Evolutionary conservation across 2,329 filamentous ascomycete species (phyloP).

Genomic region (Pyrenophora graminea): DNA sequence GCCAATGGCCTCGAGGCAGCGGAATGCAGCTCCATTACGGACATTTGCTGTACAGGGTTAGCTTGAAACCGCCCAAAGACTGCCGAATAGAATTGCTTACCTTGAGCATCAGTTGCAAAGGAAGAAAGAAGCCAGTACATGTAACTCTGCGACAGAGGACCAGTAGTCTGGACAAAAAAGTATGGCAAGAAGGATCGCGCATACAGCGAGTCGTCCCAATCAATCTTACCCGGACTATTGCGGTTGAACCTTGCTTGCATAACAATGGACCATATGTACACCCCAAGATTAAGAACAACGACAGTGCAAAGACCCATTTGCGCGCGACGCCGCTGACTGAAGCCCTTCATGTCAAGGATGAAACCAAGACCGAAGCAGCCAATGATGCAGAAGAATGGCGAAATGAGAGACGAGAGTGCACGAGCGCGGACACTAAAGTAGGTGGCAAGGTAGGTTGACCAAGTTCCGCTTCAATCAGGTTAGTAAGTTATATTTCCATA

Average conservation of each 20-base stretch:
- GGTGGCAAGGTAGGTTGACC: conserved; percentile 52
- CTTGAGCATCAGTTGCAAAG: conserved; percentile 35
- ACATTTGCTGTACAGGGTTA: conserved; percentile 24
- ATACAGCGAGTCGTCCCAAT: conserved; percentile 53
- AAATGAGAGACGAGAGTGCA: conserved; percentile 53
- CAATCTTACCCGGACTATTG: conserved; percentile 50
- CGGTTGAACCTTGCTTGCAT: conserved; percentile 52
- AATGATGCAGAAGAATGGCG: conserved; percentile 57
- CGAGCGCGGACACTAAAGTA: conserved; percentile 53
- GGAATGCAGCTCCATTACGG: conserved; percentile 32
- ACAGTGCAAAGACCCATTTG: conserved; percentile 53
- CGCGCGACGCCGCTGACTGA: conserved; percentile 58
- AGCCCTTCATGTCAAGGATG: conserved; percentile 68
- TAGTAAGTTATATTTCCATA: background rate
- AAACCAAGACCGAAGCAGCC: conserved; percentile 57
- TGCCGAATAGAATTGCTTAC: background rate
- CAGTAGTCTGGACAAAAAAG: conserved; percentile 55
- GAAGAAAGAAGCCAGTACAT: conserved; percentile 41
- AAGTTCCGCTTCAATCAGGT: conserved; percentile 45
- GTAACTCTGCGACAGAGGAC: conserved; percentile 36
- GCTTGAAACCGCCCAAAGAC: background rate
- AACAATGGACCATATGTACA: conserved; percentile 57
- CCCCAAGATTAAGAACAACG: conserved; percentile 53
- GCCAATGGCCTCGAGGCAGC: conserved; percentile 34
- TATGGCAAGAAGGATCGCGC: conserved; percentile 53